These are phyloP conservation scores for Penicillium arizonense DNA, from an alignment of 495 filamentous ascomycete species.

Conservation along the genomic window DNA sequence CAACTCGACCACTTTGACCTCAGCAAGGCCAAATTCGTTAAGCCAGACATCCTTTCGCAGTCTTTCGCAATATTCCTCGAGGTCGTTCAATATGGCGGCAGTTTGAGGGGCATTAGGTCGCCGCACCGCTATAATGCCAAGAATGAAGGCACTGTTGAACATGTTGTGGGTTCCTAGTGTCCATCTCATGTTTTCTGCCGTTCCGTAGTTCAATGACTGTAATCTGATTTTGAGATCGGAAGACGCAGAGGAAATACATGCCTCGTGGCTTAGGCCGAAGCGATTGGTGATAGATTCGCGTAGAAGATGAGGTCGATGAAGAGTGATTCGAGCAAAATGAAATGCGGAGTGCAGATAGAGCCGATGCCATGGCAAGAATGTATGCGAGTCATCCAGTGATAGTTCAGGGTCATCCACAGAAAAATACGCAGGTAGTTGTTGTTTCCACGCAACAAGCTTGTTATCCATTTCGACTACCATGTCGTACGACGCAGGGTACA, in stretches of 20 bases:
- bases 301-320: constrained; percentile 15
- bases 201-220: constrained; percentile 11
- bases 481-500: constrained; percentile 16
- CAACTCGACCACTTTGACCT: constrained; percentile 15
- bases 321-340: constrained; percentile 16
- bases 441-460: constrained; percentile 13
- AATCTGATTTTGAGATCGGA: constrained; percentile 13
- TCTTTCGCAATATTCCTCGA: constrained; percentile 13
- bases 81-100: constrained; percentile 12
- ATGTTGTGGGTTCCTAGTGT: constrained; percentile 16
- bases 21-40: constrained; percentile 16
- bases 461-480: constrained; percentile 14
- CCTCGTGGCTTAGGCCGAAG: constrained; percentile 15
- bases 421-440: constrained; percentile 11
- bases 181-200: constrained; percentile 18
- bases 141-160: constrained; percentile 17
- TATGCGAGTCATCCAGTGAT: constrained; percentile 3
- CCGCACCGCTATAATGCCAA: constrained; percentile 15
- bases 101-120: constrained; percentile 13
- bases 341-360: constrained; percentile 17
- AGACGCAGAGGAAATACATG: constrained; percentile 15
- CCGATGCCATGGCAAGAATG: constrained; percentile 15
- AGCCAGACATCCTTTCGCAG: constrained; percentile 12
- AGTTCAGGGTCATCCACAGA: constrained; percentile 4
- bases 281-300: constrained; percentile 16